Evolutionary conservation across 2,329 filamentous ascomycete species (phyloP), one percentile per base, ranked within the genome.

Genomic region (Epichloe sibirici): DNA sequence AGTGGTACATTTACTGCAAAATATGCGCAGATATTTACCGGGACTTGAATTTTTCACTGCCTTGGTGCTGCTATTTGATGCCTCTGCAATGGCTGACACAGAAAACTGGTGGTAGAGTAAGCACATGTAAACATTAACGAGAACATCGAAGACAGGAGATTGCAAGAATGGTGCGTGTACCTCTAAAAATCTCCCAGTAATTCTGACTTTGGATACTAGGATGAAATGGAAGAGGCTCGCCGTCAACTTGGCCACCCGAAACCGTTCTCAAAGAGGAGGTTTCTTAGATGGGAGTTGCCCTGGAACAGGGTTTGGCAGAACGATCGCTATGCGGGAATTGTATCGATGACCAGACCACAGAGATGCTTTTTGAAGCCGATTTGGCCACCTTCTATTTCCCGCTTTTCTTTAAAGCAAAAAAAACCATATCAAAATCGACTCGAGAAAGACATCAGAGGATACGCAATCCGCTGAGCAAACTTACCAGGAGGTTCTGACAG

Each of bases 331-430:
- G 62, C 81, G 82, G 79, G 74, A 79, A 70, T 78, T 81, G 81
- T 85, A 85, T 85, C 82, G 81, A 74, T 81, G 74, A 69, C 72
- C 75, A 77, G 63, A 71, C 73, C 77, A 85, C 65, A 71, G 71
- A 69, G 61, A 47, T 69, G 70, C 66, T 58, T 53, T 53, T 57
- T 55, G 37, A 59, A 55, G 67, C 71, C 66, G 73, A 73, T 69
- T 67, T 73, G 76, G 75, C 70, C 79, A 75, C 79, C 79, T 85
- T 85, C 82, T 85, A 78, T 62, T 63, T 69, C 66, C 69, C 71
- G 69, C 45, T 38, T 46, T 49, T 48, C 15, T 39, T 11, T 6
- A 31, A 28, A 45, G 35, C 49, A 21, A 21, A 21, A 21, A 40
- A 35, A 42, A 15, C 3, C 9, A 15, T 6, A 13, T 35, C 3